Base-by-base conservation (phyloP, 495 filamentous ascomycete genomes). In the Pseudotulostoma volvatum region DNA sequence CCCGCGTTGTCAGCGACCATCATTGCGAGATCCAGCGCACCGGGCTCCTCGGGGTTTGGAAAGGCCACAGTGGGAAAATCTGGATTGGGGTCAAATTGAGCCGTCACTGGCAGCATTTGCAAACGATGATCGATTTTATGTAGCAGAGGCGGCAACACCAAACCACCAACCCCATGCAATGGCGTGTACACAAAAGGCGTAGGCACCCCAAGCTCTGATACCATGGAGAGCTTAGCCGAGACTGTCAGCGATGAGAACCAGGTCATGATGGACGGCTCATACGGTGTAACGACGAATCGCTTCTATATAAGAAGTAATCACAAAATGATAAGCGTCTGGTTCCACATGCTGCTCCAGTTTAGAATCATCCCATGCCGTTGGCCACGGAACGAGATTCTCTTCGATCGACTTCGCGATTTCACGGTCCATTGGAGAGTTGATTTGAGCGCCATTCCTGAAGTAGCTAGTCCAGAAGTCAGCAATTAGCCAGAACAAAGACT, bases 41-140 rank as follows among this genome's bases (percentile, higher is more conserved):
- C 77, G 30, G 66, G 63, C 47, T 84, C 79, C 50, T 84, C 79
- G 0, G 79, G 79, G 45, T 84, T 84, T 2, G 79, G 79, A 46
- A 80, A 82, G 17, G 60, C 60, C 14, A 81, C 73, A 0, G 78
- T 81, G 1, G 78, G 74, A 37, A 84, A 84, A 30, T 79, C 67
- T 0, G 79, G 74, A 51, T 84, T 61, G 4, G 79, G 76, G 31
- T 67, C 38, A 18, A 65, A 63, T 49, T 76, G 71, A 21, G 64
- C 60, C 34, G 49, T 42, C 14, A 75, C 70, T 23, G 62, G 41
- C 33, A 50, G 33, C 37, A 62, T 66, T 18, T 56, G 58, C 25
- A 62, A 49, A 11, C 43, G 47, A 18, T 73, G 55, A 1, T 63
- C 68, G 32, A 76, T 47, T n/a, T 57, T 54, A 18, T 51, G 47